These are phyloP conservation scores for Malus hybrid DNA, from an alignment of 331 rosid genomes.

Conservation along the genomic window DNA sequence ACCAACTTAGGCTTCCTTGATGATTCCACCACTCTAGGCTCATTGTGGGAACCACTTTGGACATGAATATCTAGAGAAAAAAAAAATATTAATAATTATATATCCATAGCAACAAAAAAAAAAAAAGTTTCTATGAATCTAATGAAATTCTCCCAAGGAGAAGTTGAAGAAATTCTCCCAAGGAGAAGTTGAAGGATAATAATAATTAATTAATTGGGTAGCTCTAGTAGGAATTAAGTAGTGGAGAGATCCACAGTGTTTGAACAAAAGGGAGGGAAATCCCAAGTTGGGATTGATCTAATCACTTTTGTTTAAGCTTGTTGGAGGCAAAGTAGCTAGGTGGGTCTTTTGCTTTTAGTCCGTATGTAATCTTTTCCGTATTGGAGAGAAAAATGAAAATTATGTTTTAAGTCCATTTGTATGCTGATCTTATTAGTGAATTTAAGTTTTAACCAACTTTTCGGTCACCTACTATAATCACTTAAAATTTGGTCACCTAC, in stretches of 20 bases:
- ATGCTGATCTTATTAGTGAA: slow-evolving; percentile 8
- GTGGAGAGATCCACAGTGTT: not conserved
- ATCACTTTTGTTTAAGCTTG: slow-evolving; percentile 28
- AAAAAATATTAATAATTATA: not conserved
- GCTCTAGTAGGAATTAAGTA: not conserved
- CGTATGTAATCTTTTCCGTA: slow-evolving; percentile 20
- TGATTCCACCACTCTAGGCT: slow-evolving; percentile 32
- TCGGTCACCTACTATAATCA: slow-evolving; percentile 50
- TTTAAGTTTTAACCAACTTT: slow-evolving; percentile 23
- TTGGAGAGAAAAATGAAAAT: slow-evolving; percentile 14
- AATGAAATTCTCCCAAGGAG: slow-evolving; percentile 62
- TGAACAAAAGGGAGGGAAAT: slow-evolving; percentile 18
- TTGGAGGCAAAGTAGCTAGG: slow-evolving; percentile 16
- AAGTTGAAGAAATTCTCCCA: slow-evolving; percentile 51
- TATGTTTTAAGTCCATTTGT: slow-evolving; percentile 13
- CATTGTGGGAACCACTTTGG: slow-evolving; percentile 47
- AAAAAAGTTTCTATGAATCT: not conserved
- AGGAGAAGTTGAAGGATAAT: slow-evolving; percentile 49
- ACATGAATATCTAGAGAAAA: slow-evolving; percentile 13
- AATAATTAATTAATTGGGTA: slow-evolving; percentile 10
- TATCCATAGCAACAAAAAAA: not conserved
- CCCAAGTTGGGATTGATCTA: slow-evolving; percentile 5
- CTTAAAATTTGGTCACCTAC: slow-evolving; percentile 39
- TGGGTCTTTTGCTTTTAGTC: not conserved
- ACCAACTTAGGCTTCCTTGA: slow-evolving; percentile 44